Conservation (phyloP, 2,329 filamentous ascomycete species). For the Monosporascus sp. region DNA sequence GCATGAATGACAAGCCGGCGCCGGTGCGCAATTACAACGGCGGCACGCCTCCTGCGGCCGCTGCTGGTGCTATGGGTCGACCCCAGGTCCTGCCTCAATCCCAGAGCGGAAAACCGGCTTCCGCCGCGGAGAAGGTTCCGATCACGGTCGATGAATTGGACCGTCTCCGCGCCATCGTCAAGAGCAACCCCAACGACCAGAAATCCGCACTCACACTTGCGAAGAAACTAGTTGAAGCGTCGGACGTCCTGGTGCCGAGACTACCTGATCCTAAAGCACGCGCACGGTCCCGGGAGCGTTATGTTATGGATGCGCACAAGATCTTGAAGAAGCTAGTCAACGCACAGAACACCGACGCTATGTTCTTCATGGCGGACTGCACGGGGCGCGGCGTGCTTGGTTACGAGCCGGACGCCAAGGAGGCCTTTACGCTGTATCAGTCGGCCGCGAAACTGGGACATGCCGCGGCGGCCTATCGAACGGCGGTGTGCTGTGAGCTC, state of each 20-base stretch:
- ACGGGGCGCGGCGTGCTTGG: slow-evolving; percentile 78
- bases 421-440: slow-evolving; percentile 91
- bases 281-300: slow-evolving; percentile 73
- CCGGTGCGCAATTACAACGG: slow-evolving; percentile 52
- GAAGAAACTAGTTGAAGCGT: slow-evolving; percentile 81
- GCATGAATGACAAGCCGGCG: slow-evolving; percentile 50
- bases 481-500: slow-evolving; percentile 95
- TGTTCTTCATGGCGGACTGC: slow-evolving; percentile 90
- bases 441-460: slow-evolving; percentile 88
- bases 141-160: slow-evolving; percentile 79
- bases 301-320: slow-evolving; percentile 81
- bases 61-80: slow-evolving; percentile 28
- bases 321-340: slow-evolving; percentile 81
- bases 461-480: slow-evolving; percentile 81
- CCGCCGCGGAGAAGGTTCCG: slow-evolving; percentile 36
- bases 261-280: slow-evolving; percentile 66
- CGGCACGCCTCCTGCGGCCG: slow-evolving; percentile 36
- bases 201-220: slow-evolving; percentile 67
- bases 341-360: slow-evolving; percentile 72
- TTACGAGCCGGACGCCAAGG: slow-evolving; percentile 75
- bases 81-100: slow-evolving; percentile 32
- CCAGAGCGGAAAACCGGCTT: slow-evolving; percentile 23
- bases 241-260: slow-evolving; percentile 62
- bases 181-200: slow-evolving; percentile 67
- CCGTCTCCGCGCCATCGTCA: slow-evolving; percentile 62